Conservation (phyloP, 139 green algal genomes). For the Gonium pectorale region DNA sequence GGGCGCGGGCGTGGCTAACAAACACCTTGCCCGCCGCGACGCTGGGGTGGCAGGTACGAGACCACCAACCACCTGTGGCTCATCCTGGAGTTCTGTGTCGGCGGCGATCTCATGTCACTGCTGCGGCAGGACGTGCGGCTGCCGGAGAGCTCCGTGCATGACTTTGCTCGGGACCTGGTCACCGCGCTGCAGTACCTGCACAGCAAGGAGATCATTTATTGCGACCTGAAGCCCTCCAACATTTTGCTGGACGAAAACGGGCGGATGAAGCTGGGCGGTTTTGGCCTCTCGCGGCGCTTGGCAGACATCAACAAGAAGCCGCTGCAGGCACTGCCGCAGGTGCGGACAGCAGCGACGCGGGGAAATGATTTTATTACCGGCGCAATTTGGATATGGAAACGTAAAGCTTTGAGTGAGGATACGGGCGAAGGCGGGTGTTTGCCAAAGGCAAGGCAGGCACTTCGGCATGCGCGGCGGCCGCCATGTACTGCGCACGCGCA, state of each 20-base stretch:
- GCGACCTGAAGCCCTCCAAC: slow-evolving; percentile 95
- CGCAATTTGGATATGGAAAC: too few relatives aligned
- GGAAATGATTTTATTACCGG: too few relatives aligned
- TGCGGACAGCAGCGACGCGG: too few relatives aligned
- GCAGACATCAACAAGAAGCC: slow-evolving; percentile 87
- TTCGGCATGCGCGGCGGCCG: too few relatives aligned
- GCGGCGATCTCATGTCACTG: slow-evolving; percentile 90
- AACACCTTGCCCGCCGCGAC: too few relatives aligned
- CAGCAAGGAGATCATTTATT: slow-evolving; percentile 86
- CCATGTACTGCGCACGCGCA: too few relatives aligned
- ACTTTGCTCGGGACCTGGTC: slow-evolving; percentile 88
- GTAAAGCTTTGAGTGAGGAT: too few relatives aligned
- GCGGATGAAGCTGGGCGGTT: slow-evolving; percentile 93
- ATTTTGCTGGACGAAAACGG: slow-evolving; percentile 96
- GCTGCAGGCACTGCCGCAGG: slow-evolving; percentile 59
- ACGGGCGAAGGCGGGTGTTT: too few relatives aligned
- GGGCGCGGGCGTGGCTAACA: too few relatives aligned
- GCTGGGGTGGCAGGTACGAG: slow-evolving; percentile 94
- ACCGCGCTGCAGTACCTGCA: slow-evolving; percentile 84
- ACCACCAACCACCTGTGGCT: slow-evolving; percentile 97
- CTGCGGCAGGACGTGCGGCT: slow-evolving; percentile 87
- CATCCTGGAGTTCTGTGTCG: slow-evolving; percentile 98
- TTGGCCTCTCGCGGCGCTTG: slow-evolving; percentile 84
- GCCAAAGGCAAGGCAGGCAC: too few relatives aligned
- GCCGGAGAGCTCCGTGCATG: slow-evolving; percentile 88